Conservation (phyloP, 371 early-diverging fungal species). For the Modicella reniformis region DNA sequence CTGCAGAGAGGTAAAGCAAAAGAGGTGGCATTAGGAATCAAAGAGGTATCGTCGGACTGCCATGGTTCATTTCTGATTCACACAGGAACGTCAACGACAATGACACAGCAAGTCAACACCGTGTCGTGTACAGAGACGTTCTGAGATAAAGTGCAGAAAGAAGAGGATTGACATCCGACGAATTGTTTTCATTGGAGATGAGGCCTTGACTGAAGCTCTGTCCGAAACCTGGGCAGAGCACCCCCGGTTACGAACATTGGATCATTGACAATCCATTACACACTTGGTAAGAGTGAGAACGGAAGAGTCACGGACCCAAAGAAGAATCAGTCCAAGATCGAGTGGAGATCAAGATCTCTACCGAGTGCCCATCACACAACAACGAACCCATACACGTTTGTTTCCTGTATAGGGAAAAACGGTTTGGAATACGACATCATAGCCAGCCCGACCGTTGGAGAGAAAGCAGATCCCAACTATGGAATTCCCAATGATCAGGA, state of each 20-base stretch:
- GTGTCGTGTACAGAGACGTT: not conserved
- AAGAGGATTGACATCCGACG: slow-evolving; percentile 55
- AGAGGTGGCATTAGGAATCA: slow-evolving; percentile 30
- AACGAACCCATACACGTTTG: slow-evolving; percentile 48
- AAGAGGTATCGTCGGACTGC: slow-evolving; percentile 52
- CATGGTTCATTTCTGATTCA: slow-evolving; percentile 23
- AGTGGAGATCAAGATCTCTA: slow-evolving; percentile 19
- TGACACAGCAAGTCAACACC: not conserved
- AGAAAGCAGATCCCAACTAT: not conserved
- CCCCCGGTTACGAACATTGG: slow-evolving; percentile 9
- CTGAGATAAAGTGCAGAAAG: slow-evolving; percentile 1
- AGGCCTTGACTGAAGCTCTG: slow-evolving; percentile 22
- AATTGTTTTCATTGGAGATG: slow-evolving; percentile 57
- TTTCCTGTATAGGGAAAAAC: slow-evolving; percentile 31
- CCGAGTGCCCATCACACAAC: slow-evolving; percentile 48
- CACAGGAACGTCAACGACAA: slow-evolving; percentile 5
- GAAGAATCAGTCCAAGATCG: slow-evolving; percentile 22
- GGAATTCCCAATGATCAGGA: slow-evolving; percentile 8
- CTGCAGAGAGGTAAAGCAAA: slow-evolving; percentile 17
- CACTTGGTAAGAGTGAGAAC: not conserved
- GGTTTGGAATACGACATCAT: slow-evolving; percentile 49
- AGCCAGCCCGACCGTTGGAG: slow-evolving; percentile 3
- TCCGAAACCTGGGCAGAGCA: slow-evolving; percentile 1
- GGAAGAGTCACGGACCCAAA: not conserved
- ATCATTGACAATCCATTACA: slow-evolving; percentile 9